Evolutionary conservation across 805 yeast species (phyloP).

Genomic region (Myxozyma neglecta): DNA sequence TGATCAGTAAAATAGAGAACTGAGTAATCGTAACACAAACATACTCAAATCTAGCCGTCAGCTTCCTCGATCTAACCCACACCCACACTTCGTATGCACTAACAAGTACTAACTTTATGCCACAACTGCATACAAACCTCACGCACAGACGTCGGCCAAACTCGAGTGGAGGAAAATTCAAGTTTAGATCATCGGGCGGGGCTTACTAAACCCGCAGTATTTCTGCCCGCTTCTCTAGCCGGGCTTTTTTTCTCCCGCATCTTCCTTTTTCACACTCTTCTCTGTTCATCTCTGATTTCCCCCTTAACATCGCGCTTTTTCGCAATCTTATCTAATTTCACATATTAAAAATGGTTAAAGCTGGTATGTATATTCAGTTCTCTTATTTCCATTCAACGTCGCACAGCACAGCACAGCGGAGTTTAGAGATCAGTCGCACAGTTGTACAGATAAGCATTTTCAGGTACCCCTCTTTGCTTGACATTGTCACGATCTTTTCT

Average conservation of each 20-base stretch:
- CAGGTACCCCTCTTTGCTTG: background rate
- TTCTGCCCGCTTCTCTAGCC: background rate
- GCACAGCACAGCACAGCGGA: background rate
- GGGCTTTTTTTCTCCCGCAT: background rate
- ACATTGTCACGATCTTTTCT: background rate
- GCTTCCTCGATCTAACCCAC: too few relatives aligned
- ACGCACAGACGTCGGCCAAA: too few relatives aligned
- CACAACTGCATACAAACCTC: too few relatives aligned
- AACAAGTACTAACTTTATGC: too few relatives aligned
- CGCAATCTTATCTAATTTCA: background rate
- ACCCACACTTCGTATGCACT: too few relatives aligned
- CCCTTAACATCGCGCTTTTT: background rate
- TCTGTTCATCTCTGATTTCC: background rate
- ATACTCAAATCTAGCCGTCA: too few relatives aligned
- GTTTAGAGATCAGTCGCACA: background rate
- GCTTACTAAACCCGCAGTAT: background rate
- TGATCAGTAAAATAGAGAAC: too few relatives aligned
- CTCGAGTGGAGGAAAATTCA: too few relatives aligned
- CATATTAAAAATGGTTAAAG: constrained; percentile 55
- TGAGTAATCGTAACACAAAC: too few relatives aligned
- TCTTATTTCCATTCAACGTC: background rate
- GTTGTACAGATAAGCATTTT: background rate
- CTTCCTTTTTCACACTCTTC: background rate
- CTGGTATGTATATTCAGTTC: constrained; percentile 51
- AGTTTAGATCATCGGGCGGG: too few relatives aligned